Conservation (phyloP, 148 eudicot species). For the Rhododendron mucronatum region DNA sequence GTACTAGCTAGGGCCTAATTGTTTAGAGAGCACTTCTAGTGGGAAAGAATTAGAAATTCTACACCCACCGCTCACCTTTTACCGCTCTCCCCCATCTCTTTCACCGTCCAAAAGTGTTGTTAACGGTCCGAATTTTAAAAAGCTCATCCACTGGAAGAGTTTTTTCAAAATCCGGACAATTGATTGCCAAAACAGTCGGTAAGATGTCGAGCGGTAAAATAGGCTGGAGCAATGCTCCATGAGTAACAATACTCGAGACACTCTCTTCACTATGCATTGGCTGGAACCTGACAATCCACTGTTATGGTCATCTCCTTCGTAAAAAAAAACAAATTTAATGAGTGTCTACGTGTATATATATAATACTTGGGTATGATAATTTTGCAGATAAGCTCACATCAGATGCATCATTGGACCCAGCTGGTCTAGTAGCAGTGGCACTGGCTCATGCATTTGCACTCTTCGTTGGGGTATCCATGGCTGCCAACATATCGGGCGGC, state of each 20-base stretch:
- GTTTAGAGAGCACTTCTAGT: background rate
- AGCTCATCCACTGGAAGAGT: no score
- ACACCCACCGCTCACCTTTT: no score
- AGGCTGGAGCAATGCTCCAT: background rate
- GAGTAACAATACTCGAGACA: background rate
- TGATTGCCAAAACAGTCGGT: no score
- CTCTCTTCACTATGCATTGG: background rate
- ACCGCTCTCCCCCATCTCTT: no score
- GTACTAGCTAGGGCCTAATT: background rate
- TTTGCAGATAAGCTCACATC: conserved; percentile 55
- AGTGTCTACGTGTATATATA: no score
- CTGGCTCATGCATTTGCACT: conserved; percentile 79
- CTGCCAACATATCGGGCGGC: conserved; percentile 85
- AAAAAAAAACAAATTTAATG: background rate
- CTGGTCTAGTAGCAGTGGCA: conserved; percentile 76
- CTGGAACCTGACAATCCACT: no score
- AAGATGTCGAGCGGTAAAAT: no score
- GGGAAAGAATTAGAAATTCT: background rate
- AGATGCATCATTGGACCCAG: conserved; percentile 64
- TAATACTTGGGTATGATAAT: background rate
- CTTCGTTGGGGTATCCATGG: conserved; percentile 76
- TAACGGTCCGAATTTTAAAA: no score
- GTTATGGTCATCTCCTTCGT: no score
- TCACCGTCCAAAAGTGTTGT: no score
- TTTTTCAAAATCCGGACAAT: no score